Conservation (phyloP, 164 flowering plant species). For the Houttuynia cordata region DNA sequence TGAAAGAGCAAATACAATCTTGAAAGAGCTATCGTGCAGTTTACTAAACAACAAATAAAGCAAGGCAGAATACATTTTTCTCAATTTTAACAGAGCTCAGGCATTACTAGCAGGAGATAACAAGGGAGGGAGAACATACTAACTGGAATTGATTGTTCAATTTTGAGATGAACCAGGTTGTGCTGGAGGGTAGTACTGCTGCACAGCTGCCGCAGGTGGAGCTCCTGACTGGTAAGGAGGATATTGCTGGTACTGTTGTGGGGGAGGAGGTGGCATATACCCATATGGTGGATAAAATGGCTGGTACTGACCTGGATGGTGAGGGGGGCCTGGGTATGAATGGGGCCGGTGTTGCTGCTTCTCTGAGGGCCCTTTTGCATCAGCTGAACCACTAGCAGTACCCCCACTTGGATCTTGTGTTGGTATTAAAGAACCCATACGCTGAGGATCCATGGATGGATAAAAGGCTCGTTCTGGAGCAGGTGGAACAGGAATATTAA, state of each 20-base stretch:
- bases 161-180: slow-evolving; percentile 6
- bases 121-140: no score
- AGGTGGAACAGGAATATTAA: slow-evolving; percentile 73
- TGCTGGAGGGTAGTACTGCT: slow-evolving; percentile 18
- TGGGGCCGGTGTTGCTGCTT: slow-evolving; percentile 24
- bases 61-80: no score
- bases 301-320: slow-evolving; percentile 39
- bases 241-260: slow-evolving; percentile 32
- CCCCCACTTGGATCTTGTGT: slow-evolving; percentile 54
- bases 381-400: slow-evolving; percentile 30
- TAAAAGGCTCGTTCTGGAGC: slow-evolving; percentile 61
- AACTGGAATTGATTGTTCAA: neutral
- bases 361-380: slow-evolving; percentile 32
- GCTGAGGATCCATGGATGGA: slow-evolving; percentile 94
- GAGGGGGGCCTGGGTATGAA: slow-evolving; percentile 32
- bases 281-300: slow-evolving; percentile 37
- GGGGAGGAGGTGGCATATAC: slow-evolving; percentile 24
- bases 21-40: no score
- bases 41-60: no score
- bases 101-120: no score
- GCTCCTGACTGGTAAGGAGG: slow-evolving; percentile 24
- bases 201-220: slow-evolving; percentile 16
- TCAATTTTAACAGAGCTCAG: no score
- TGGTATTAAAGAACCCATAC: slow-evolving; percentile 78
- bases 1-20: no score